A percentile compares a stretch with the other conserved stretches of the same genome.
phyloP scores from a whole-genome alignment of 139 green algal species.

The Eudorina sp. region DNA sequence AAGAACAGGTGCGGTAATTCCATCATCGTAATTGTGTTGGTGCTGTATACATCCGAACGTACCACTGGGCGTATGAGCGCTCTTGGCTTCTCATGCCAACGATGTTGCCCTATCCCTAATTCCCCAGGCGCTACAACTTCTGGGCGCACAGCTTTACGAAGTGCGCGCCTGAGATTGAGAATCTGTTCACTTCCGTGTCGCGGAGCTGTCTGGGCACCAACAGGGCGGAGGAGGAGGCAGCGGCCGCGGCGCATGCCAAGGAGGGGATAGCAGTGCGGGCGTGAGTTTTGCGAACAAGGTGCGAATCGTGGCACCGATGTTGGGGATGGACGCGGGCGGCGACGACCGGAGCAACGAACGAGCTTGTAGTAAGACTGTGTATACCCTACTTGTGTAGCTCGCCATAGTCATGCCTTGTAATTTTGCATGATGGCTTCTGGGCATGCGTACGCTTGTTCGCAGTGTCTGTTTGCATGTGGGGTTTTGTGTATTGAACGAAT shows the following conservation, averaged over 20 bases:
- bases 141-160: conserved; percentile 96
- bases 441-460: not conserved
- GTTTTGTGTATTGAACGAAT: not conserved
- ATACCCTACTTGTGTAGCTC: too few relatives aligned
- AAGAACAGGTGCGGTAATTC: conserved; percentile 90
- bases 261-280: conserved; percentile 29
- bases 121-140: conserved; percentile 94
- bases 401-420: too few relatives aligned
- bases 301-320: too few relatives aligned
- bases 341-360: not conserved
- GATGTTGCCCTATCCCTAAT: too few relatives aligned
- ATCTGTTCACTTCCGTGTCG: conserved; percentile 96
- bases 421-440: too few relatives aligned
- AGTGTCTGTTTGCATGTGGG: not conserved
- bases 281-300: too few relatives aligned
- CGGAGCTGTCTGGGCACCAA: conserved; percentile 72
- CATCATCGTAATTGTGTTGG: too few relatives aligned
- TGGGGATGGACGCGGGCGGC: not conserved
- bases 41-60: too few relatives aligned
- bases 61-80: too few relatives aligned
- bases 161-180: conserved; percentile 95
- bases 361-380: too few relatives aligned
- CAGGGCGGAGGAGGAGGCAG: conserved; percentile 42
- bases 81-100: too few relatives aligned
- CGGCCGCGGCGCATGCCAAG: conserved; percentile 7